Evolutionary conservation across 495 filamentous ascomycete genomes (phyloP), one percentile per base, ranked within the genome.

Genomic region (Astrocystis sublimbata): DNA sequence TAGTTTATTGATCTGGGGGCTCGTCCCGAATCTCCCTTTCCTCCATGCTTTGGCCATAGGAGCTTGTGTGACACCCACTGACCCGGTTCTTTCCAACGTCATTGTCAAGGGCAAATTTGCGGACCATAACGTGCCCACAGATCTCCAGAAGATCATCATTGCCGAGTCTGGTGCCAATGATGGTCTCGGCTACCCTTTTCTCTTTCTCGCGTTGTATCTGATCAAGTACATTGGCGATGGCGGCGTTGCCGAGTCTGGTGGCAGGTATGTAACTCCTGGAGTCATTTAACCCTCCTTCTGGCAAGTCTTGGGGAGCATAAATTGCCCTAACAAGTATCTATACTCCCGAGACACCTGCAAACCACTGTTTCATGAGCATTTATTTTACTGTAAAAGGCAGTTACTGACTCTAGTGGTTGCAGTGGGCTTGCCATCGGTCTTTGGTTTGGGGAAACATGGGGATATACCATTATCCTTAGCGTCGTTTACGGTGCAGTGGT

Each of bases 71-170:
- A 96, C 92, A 4, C 93, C 93, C 0, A 97, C 93, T 0, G 93
- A 98, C 70, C 93, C 93, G 0, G 87, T 97, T 24, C 77, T 97
- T 31, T 92, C 90, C 26, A 93, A 94, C 62, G 88, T 88, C 2
- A 96, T 96, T 58, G 91, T 97, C 46, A 96, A 96, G 77, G 93
- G 93, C 41, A 93, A 90, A 65, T 97, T 96, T 64, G 93, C 92
- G 9, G 92, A 96, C 60, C 89, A 92, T 66, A 90, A 96, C 75
- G 86, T 96, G 15, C 92, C 92, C 2, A 89, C 86, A 62, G 81
- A 86, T 15, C 72, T 97, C 64, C 92, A 96, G 78, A 85, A 86
- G 58, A 92, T 97, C 60, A 93, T 97, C 65, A 85, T 93, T 53
- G 92, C 92, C 0, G 92, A 98, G 76, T 92, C 89, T 0, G 93